Conservation (phyloP, 2,329 filamentous ascomycete species). For the Apiospora marii region DNA sequence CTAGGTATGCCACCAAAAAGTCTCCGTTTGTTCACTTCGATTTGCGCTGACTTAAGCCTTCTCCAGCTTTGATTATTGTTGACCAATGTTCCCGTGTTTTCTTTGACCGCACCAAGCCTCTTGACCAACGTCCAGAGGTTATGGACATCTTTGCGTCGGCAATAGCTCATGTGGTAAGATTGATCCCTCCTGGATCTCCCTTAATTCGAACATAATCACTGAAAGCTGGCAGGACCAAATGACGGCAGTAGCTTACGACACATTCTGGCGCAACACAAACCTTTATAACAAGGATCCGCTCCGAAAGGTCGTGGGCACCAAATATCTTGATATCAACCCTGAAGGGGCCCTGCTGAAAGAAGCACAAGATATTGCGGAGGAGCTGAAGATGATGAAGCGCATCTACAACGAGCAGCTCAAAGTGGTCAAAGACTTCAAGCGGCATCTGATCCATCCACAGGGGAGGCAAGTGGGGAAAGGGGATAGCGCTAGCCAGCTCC, state of each 20-base stretch:
- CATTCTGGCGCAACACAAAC: slow-evolving; percentile 66
- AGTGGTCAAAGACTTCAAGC: slow-evolving; percentile 30
- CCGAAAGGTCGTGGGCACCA: slow-evolving; percentile 50
- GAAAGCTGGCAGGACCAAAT: slow-evolving; percentile 59
- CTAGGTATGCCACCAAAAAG: slow-evolving; percentile 27
- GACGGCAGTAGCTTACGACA: slow-evolving; percentile 68
- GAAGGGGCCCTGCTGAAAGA: slow-evolving; percentile 64
- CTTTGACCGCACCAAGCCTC: slow-evolving; percentile 43
- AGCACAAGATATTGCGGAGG: slow-evolving; percentile 70
- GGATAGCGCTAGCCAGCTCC: not conserved
- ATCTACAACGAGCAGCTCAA: slow-evolving; percentile 62
- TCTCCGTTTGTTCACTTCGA: fast-evolving
- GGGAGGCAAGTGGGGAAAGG: not conserved
- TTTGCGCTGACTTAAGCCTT: not conserved
- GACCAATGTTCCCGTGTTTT: slow-evolving; percentile 47
- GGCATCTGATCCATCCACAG: slow-evolving; percentile 21
- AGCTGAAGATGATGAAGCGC: slow-evolving; percentile 63
- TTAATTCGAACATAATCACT: not conserved
- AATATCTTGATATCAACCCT: slow-evolving; percentile 47
- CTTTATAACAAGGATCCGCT: slow-evolving; percentile 52
- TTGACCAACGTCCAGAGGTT: slow-evolving; percentile 40
- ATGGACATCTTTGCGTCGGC: slow-evolving; percentile 43
- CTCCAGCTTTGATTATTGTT: slow-evolving; percentile 43
- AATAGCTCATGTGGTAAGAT: slow-evolving; percentile 39
- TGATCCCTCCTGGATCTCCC: not conserved